Conservation (phyloP, 169 alveolate genomes). For the Besnoitia besnoiti region DNA sequence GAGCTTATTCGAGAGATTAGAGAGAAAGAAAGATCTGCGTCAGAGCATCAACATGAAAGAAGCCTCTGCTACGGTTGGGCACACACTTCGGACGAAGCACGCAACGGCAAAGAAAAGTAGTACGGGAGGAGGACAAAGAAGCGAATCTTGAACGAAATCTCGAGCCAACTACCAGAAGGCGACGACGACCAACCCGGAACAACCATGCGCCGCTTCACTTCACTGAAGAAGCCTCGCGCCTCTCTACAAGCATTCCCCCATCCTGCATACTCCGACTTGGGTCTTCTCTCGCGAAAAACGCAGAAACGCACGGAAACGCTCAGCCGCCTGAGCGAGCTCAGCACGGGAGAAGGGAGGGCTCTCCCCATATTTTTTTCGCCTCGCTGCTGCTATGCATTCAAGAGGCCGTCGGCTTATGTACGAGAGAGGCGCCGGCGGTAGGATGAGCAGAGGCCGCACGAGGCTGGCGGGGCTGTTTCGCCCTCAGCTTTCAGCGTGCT, state of each 20-base stretch:
- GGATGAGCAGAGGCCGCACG: too few species aligned
- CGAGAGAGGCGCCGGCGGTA: too few species aligned
- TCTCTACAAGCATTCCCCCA: neutral
- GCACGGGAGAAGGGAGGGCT: neutral
- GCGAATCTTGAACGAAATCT: neutral
- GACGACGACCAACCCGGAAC: neutral
- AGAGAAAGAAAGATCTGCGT: too few species aligned
- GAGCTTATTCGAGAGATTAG: too few species aligned
- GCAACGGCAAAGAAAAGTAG: neutral
- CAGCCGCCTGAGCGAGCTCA: neutral
- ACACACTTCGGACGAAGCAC: neutral
- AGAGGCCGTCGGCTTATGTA: neutral
- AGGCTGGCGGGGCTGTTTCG: too few species aligned
- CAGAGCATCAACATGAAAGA: neutral
- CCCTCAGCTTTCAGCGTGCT: too few species aligned
- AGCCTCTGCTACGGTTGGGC: neutral
- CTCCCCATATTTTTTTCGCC: neutral
- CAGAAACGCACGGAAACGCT: neutral
- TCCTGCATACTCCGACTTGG: neutral
- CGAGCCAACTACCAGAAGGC: neutral
- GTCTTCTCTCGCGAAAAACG: neutral
- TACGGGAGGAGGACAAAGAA: neutral
- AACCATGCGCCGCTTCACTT: neutral
- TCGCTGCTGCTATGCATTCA: neutral
- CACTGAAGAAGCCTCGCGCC: neutral